These are phyloP conservation scores for Areca catechu DNA, from an alignment of 176 grass and related monocot species.

Conservation along the genomic window DNA sequence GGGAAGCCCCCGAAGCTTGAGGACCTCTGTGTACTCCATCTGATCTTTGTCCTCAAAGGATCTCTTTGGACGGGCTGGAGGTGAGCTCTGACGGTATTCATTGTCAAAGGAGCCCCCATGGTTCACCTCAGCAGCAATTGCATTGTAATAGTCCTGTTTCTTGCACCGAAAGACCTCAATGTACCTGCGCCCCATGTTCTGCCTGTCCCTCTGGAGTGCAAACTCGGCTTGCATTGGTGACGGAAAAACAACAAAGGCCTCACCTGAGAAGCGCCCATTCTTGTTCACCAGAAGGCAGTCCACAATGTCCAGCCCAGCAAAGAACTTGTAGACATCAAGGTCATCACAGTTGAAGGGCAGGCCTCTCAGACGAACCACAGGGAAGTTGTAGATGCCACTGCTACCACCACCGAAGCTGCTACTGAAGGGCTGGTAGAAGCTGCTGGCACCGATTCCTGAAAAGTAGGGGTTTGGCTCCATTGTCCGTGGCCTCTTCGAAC, in stretches of 20 bases:
- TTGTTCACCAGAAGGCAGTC: constrained; percentile 78
- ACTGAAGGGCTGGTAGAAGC: constrained; percentile 39
- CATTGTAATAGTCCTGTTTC: constrained; percentile 82
- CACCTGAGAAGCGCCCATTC: constrained; percentile 64
- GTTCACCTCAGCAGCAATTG: constrained; percentile 80
- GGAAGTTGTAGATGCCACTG: constrained; percentile 53
- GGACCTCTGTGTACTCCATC: constrained; percentile 88
- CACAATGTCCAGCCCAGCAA: constrained; percentile 65
- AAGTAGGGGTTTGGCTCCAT: constrained; percentile 55
- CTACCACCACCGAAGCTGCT: constrained; percentile 37
- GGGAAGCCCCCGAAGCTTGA: constrained; percentile 80
- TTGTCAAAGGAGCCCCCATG: constrained; percentile 35
- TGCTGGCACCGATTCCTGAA: constrained; percentile 26
- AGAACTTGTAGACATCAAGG: constrained; percentile 81
- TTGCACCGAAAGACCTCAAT: constrained; percentile 92
- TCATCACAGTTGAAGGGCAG: constrained; percentile 90
- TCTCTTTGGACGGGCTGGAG: constrained; percentile 40
- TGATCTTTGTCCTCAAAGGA: constrained; percentile 47
- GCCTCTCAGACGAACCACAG: constrained; percentile 62
- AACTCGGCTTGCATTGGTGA: constrained; percentile 58
- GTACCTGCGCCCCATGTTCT: constrained; percentile 87
- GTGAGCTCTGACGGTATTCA: constrained; percentile 34
- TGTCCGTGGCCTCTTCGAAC: constrained; percentile 70
- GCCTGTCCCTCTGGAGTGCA: constrained; percentile 66
- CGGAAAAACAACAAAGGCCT: constrained; percentile 74